phyloP scores from a whole-genome alignment of 352 stramenopile species.

The Globisporangium alternatum region DNA sequence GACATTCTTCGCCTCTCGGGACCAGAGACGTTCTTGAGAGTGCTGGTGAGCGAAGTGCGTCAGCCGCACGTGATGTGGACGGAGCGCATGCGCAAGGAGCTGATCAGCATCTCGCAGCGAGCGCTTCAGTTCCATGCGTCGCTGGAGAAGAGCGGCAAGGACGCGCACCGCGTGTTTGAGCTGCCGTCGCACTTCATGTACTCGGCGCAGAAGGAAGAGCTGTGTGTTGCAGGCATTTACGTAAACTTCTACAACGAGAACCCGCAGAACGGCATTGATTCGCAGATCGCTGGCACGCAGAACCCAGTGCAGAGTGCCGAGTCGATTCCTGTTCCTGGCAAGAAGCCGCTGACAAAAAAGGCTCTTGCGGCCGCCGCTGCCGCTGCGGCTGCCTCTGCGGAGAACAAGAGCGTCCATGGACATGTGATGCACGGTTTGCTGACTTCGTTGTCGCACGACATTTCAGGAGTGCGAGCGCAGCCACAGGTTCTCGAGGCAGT shows the following conservation, averaged over 20 bases:
- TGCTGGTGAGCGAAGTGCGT: slow-evolving; percentile 68
- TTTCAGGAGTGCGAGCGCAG: slow-evolving; percentile 67
- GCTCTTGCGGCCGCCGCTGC: slow-evolving; percentile 23
- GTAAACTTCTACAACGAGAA: slow-evolving; percentile 90
- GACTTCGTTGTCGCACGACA: slow-evolving; percentile 64
- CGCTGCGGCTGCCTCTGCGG: slow-evolving; percentile 23
- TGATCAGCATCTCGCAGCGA: slow-evolving; percentile 61
- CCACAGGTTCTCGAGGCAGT: slow-evolving; percentile 66
- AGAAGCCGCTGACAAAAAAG: slow-evolving; percentile 15
- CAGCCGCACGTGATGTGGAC: slow-evolving; percentile 88
- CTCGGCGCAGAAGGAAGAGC: slow-evolving; percentile 74
- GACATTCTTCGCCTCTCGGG: slow-evolving; percentile 64
- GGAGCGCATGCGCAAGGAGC: slow-evolving; percentile 73
- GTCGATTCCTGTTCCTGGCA: slow-evolving; percentile 7
- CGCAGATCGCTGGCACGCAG: slow-evolving; percentile 71
- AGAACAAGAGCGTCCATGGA: slow-evolving; percentile 51
- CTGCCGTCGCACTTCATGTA: slow-evolving; percentile 77
- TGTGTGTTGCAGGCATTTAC: slow-evolving; percentile 85
- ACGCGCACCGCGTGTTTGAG: slow-evolving; percentile 75
- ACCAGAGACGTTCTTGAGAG: slow-evolving; percentile 63
- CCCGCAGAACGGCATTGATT: slow-evolving; percentile 63
- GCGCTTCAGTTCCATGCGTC: slow-evolving; percentile 72
- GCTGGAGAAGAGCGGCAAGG: slow-evolving; percentile 47
- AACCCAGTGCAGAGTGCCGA: slow-evolving; percentile 26
- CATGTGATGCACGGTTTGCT: slow-evolving; percentile 79